A percentile compares a stretch with the other conserved stretches of the same genome.
Conservation (phyloP, 176 grass and related monocot species). For the Oryza glumipatula region DNA sequence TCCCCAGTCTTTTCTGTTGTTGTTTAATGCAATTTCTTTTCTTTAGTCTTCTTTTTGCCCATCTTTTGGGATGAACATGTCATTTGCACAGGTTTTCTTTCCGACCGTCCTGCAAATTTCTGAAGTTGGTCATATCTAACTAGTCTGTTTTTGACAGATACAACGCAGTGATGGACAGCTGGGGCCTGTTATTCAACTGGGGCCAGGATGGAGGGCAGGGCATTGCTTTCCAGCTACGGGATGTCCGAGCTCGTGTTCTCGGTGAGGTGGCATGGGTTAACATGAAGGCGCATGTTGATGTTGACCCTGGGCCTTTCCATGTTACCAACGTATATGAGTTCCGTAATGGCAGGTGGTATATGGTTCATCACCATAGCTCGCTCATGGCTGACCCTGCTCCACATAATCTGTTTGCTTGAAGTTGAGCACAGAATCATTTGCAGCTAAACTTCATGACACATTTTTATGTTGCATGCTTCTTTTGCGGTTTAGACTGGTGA, state of each 20-base stretch:
- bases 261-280: constrained; percentile 81
- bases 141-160: constrained; percentile 53
- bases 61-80: constrained; percentile 5
- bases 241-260: constrained; percentile 74
- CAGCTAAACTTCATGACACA: neutral
- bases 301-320: constrained; percentile 57
- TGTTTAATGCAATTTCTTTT: neutral
- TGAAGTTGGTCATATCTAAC: constrained; percentile 22
- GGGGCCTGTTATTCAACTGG: constrained; percentile 89
- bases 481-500: constrained; percentile 29
- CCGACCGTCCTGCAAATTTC: neutral
- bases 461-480: constrained; percentile 10
- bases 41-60: neutral
- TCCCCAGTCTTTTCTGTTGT: neutral
- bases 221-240: constrained; percentile 64
- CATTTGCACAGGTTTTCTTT: neutral
- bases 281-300: constrained; percentile 70
- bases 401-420: constrained; percentile 71
- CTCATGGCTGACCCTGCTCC: constrained; percentile 55
- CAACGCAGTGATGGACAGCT: constrained; percentile 73
- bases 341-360: constrained; percentile 69
- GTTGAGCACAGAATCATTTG: constrained; percentile 4
- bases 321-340: constrained; percentile 87
- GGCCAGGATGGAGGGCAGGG: constrained; percentile 84
- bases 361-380: constrained; percentile 93